phyloP scores from a whole-genome alignment of 257 asterid species.

The Solanum ossicruentum region DNA sequence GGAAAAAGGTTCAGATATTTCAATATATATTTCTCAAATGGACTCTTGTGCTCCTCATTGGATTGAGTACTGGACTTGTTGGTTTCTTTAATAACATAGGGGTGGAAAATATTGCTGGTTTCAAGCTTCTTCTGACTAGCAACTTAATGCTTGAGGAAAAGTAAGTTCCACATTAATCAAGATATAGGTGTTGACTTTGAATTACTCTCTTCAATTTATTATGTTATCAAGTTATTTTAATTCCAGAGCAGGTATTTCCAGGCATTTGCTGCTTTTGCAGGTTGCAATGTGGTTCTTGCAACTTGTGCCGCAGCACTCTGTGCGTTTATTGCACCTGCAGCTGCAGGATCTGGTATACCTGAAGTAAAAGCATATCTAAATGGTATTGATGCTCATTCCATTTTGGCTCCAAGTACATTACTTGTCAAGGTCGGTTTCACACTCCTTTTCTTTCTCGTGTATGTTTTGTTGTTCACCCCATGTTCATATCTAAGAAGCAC shows the following conservation, averaged over 20 bases:
- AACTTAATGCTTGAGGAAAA: conserved; percentile 49
- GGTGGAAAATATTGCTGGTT: conserved; percentile 89
- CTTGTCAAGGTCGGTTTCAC: conserved; percentile 61
- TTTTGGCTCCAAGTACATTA: conserved; percentile 91
- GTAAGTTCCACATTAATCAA: conserved; percentile 34
- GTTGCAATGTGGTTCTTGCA: conserved; percentile 52
- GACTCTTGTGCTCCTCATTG: conserved; percentile 89
- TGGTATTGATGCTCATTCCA: conserved; percentile 93
- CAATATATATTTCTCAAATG: conserved; percentile 83
- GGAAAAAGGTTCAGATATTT: conserved; percentile 60
- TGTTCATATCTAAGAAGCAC: not conserved
- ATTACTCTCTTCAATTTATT: not conserved
- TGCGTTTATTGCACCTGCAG: conserved; percentile 87
- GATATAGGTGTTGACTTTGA: not conserved
- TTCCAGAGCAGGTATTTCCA: conserved; percentile 43
- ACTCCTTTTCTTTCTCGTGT: not conserved
- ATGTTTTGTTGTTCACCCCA: not conserved
- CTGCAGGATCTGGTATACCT: conserved; percentile 98
- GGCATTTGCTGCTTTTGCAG: conserved; percentile 64
- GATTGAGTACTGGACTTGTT: conserved; percentile 65
- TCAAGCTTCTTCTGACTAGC: conserved; percentile 57
- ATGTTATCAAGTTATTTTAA: conserved; percentile 4
- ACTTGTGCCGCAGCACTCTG: conserved; percentile 64
- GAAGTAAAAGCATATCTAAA: conserved; percentile 98
- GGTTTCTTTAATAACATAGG: conserved; percentile 82